These are phyloP conservation scores for Populus hybrid DNA, from an alignment of 441 rosid species.

Conservation along the genomic window DNA sequence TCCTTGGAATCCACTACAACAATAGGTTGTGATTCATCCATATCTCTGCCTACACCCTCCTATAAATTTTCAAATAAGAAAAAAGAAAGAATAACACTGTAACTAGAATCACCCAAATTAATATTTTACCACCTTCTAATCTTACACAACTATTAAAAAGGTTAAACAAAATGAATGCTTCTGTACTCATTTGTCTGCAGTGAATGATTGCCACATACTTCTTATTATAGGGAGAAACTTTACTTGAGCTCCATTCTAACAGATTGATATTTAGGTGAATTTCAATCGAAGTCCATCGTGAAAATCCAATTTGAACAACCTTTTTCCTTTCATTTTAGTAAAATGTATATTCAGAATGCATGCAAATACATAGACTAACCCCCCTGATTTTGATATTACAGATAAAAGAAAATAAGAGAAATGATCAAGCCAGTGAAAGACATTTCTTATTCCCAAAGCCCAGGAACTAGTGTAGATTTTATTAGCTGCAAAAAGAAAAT, in stretches of 20 bases:
- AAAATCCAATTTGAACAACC: background rate
- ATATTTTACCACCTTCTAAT: background rate
- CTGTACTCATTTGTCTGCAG: background rate
- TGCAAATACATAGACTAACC: background rate
- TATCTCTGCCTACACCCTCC: conserved; percentile 26
- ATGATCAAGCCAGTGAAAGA: background rate
- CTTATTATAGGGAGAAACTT: background rate
- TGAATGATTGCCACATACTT: background rate
- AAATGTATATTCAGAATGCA: background rate
- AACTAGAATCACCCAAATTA: background rate
- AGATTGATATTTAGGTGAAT: background rate
- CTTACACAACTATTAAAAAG: background rate
- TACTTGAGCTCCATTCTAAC: background rate
- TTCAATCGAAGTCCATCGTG: background rate
- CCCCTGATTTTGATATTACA: background rate
- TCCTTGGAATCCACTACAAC: conserved; percentile 47
- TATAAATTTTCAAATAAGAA: conserved; percentile 18
- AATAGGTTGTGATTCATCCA: conserved; percentile 31
- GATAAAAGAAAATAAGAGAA: background rate
- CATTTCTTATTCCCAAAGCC: background rate
- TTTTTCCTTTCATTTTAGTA: background rate
- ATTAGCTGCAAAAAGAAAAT: background rate
- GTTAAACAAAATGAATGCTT: background rate
- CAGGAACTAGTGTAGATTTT: background rate
- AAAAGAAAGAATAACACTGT: background rate